phyloP scores from a whole-genome alignment of 2,329 filamentous ascomycete species.

The Penicillium psychrosexuale region DNA sequence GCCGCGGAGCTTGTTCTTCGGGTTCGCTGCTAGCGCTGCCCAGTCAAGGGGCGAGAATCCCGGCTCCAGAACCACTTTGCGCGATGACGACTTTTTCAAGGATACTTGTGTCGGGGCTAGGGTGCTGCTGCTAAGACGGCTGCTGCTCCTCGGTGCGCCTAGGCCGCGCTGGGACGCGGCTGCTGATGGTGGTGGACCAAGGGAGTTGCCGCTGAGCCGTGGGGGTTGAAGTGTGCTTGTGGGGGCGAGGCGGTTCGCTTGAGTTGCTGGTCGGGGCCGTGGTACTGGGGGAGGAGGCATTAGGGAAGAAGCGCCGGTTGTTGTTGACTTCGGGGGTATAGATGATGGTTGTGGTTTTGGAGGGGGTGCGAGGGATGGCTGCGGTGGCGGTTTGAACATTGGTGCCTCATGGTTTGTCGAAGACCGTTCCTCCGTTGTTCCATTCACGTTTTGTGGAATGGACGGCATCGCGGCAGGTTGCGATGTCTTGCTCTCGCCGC shows the following conservation, averaged over 20 bases:
- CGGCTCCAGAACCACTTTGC: constrained; percentile 73
- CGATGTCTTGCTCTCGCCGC: constrained; percentile 10
- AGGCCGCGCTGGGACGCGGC: constrained; percentile 45
- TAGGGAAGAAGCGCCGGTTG: constrained; percentile 23
- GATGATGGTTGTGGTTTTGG: constrained; percentile 13
- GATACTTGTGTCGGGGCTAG: constrained; percentile 43
- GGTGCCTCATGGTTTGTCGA: constrained; percentile 7
- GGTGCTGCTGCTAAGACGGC: constrained; percentile 43
- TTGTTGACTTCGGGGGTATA: constrained; percentile 7
- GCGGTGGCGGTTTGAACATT: constrained; percentile 4
- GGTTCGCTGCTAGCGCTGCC: constrained; percentile 69
- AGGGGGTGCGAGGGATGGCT: constrained; percentile 9
- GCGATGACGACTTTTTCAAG: constrained; percentile 46
- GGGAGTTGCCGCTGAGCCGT: constrained; percentile 29
- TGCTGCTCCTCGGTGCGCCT: constrained; percentile 39
- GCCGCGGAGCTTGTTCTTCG: constrained; percentile 65
- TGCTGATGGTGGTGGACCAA: constrained; percentile 45
- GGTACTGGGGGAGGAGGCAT: constrained; percentile 38
- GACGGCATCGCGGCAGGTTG: constrained; percentile 7
- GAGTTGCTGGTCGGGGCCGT: constrained; percentile 24
- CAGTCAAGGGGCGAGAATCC: constrained; percentile 95
- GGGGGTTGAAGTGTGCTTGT: constrained; percentile 25
- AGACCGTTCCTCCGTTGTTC: background rate
- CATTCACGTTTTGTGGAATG: constrained; percentile 7
- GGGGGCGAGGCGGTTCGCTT: constrained; percentile 20